A percentile compares a stretch with the other conserved stretches of the same genome.
phyloP scores from a whole-genome alignment of 2,329 filamentous ascomycete genomes.

The Clonostachys chloroleuca region DNA sequence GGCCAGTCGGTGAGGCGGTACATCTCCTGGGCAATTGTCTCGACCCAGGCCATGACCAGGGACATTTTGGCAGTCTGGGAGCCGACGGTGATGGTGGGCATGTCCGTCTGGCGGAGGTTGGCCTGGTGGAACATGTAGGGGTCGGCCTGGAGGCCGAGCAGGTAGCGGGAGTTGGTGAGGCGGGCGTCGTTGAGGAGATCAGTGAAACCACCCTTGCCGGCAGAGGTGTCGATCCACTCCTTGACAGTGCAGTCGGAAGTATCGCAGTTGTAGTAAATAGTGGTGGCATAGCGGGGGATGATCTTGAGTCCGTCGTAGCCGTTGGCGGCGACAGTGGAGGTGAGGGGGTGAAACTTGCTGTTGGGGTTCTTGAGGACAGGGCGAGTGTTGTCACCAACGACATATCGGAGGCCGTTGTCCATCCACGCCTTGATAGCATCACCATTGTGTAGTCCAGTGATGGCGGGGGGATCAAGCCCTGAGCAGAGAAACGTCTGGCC shows the following conservation, averaged over 20 bases:
- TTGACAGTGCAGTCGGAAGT: conserved; percentile 47
- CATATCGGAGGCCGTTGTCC: conserved; percentile 53
- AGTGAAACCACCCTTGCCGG: conserved; percentile 45
- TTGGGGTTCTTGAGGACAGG: conserved; percentile 44
- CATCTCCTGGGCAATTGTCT: conserved; percentile 48
- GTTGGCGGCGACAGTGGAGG: conserved; percentile 42
- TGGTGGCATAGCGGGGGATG: conserved; percentile 55
- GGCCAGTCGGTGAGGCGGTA: conserved; percentile 32
- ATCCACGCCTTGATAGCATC: conserved; percentile 56
- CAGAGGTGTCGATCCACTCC: conserved; percentile 58
- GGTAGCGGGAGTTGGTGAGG: conserved; percentile 47
- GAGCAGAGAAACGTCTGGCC: conserved; percentile 40
- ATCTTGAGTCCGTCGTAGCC: conserved; percentile 52
- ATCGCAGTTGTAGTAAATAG: conserved; percentile 63
- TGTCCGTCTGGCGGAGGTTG: conserved; percentile 49
- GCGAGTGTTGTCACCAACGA: conserved; percentile 61
- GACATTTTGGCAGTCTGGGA: conserved; percentile 38
- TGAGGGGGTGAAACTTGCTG: conserved; percentile 51
- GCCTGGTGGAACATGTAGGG: conserved; percentile 61
- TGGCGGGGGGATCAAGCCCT: conserved; percentile 59
- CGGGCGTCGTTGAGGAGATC: conserved; percentile 46
- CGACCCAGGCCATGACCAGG: conserved; percentile 53
- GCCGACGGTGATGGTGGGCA: conserved; percentile 40
- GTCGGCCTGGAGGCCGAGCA: conserved; percentile 51
- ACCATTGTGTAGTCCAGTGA: conserved; percentile 61